A percentile compares a stretch with the other conserved stretches of the same genome.
Evolutionary conservation across 768 basidiomycete genomes (phyloP).

Genomic region (Mycena rosella): DNA sequence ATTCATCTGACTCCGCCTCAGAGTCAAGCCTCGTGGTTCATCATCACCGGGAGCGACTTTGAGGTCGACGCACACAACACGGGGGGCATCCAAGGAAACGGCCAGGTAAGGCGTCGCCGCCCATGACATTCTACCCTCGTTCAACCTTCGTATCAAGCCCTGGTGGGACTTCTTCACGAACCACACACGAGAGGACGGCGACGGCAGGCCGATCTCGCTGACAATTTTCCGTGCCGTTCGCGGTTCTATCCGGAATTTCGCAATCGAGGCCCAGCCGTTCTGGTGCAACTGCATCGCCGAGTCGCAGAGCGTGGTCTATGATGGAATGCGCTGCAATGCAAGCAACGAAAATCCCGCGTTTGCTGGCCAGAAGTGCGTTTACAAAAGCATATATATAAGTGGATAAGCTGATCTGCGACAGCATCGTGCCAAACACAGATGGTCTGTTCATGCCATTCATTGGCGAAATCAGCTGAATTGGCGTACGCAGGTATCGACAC

Average conservation of each 20-base stretch:
- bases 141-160: constrained; percentile 43
- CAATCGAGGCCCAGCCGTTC: constrained; percentile 67
- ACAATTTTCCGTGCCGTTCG: constrained; percentile 61
- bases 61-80: constrained; percentile 66
- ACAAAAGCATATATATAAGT: too few relatives aligned
- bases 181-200: constrained; percentile 61
- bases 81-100: constrained; percentile 72
- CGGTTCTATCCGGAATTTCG: constrained; percentile 61
- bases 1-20: constrained; percentile 35
- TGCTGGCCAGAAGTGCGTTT: constrained; percentile 61
- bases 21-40: constrained; percentile 76
- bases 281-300: constrained; percentile 71
- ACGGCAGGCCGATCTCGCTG: constrained; percentile 69
- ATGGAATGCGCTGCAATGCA: constrained; percentile 71
- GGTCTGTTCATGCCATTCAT: constrained; percentile 44
- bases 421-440: constrained; percentile 72
- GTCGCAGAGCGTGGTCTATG: constrained; percentile 61
- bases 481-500: constrained; percentile 63
- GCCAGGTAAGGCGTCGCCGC: constrained; percentile 52
- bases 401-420: constrained; percentile 40
- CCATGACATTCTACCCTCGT: too few relatives aligned
- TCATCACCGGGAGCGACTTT: constrained; percentile 69
- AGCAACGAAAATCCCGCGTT: constrained; percentile 66
- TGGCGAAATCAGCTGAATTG: neutral
- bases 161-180: constrained; percentile 71